Evolutionary conservation across 805 yeast species (phyloP).

Genomic region (Deakozyma indianensis): DNA sequence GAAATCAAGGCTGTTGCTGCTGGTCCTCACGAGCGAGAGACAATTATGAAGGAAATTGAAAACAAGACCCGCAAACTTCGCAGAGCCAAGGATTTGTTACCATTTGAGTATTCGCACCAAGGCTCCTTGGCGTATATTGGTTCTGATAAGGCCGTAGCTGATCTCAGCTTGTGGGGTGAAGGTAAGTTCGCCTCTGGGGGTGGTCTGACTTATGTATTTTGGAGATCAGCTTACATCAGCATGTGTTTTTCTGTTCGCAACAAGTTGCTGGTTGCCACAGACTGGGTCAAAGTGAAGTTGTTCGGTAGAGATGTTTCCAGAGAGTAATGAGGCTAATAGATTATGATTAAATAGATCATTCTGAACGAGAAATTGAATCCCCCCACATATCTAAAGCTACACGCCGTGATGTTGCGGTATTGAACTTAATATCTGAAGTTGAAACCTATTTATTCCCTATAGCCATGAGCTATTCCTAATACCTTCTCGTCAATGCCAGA

Average conservation of each 20-base stretch:
- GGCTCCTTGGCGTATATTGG: conserved; percentile 95
- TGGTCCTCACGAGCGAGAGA: conserved; percentile 19
- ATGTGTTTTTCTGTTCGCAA: conserved; percentile 86
- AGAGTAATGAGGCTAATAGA: conserved; percentile 30
- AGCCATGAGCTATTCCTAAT: too few species aligned
- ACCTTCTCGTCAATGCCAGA: conserved; percentile 12
- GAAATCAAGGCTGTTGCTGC: conserved; percentile 21
- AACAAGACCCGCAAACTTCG: conserved; percentile 27
- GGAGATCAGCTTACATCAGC: conserved; percentile 88
- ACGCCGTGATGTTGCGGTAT: too few species aligned
- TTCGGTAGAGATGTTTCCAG: conserved; percentile 92
- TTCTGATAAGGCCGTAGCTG: conserved; percentile 83
- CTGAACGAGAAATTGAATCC: too few species aligned
- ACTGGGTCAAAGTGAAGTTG: conserved; percentile 77
- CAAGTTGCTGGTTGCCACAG: conserved; percentile 71
- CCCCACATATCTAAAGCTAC: too few species aligned
- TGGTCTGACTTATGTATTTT: conserved; percentile 73
- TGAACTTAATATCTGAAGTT: too few species aligned
- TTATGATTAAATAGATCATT: too few species aligned
- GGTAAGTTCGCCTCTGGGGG: conserved; percentile 74
- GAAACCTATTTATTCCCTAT: too few species aligned
- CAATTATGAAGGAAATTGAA: conserved; percentile 32
- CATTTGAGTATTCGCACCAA: conserved; percentile 73
- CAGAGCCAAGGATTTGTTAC: conserved; percentile 24
- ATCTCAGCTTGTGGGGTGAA: conserved; percentile 51